Conservation (phyloP, 345 rosid species). For the Eucalyptus caleyi region DNA sequence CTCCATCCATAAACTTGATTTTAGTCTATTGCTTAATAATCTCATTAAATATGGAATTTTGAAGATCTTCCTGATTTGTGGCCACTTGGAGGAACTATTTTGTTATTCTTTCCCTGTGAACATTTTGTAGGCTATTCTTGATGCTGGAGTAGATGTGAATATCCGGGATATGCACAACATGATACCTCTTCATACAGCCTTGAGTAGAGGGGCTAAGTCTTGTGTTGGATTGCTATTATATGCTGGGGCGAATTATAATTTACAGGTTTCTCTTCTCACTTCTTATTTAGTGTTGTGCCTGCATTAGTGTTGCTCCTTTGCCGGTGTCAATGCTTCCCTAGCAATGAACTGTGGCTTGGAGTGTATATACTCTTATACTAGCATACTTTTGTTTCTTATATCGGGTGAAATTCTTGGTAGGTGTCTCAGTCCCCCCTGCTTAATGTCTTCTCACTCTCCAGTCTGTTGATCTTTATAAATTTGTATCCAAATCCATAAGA, state of each 20-base stretch:
- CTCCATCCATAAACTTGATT: not conserved
- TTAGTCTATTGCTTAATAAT: not conserved
- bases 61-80: not conserved
- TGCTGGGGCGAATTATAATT: slow-evolving; percentile 78
- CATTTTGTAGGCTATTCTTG: slow-evolving; percentile 64
- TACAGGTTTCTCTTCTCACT: slow-evolving; percentile 47
- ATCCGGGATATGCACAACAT: slow-evolving; percentile 76
- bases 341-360: not conserved
- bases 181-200: slow-evolving; percentile 89
- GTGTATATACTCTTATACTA: not conserved
- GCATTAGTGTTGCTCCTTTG: not conserved
- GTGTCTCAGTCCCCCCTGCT: not conserved
- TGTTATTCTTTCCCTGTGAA: not conserved
- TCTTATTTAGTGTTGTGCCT: not conserved
- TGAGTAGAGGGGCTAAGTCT: slow-evolving; percentile 84
- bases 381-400: not conserved
- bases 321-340: not conserved
- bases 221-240: slow-evolving; percentile 84
- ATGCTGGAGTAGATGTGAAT: slow-evolving; percentile 92
- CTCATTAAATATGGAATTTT: not conserved
- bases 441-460: not conserved
- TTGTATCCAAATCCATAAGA: not conserved
- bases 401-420: not conserved
- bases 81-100: not conserved
- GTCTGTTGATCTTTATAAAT: not conserved